Conservation (phyloP, 1,284 basidiomycete genomes). For the Pascua sp. region DNA sequence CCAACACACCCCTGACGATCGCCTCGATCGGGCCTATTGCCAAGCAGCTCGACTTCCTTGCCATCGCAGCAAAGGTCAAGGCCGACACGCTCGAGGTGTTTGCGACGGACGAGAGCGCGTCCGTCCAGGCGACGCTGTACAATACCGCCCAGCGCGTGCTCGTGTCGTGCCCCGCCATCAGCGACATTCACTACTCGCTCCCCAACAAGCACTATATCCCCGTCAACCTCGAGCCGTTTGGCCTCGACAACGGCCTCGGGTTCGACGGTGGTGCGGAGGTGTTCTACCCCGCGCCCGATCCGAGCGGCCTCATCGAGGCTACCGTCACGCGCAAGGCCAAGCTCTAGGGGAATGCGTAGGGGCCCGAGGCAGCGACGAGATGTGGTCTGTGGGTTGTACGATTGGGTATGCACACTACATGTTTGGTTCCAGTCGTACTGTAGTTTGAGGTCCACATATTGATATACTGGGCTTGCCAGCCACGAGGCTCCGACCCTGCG, state of each 20-base stretch:
- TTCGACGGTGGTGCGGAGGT: conserved; percentile 70
- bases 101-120: conserved; percentile 81
- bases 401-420: background rate
- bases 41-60: conserved; percentile 60
- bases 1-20: conserved; percentile 54
- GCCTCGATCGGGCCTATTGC: conserved; percentile 53
- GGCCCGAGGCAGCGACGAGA: background rate
- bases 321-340: conserved; percentile 49
- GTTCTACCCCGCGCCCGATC: conserved; percentile 72
- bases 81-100: conserved; percentile 74
- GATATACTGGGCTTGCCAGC: no score
- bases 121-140: conserved; percentile 90
- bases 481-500: no score
- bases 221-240: conserved; percentile 45
- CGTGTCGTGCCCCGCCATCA: conserved; percentile 61
- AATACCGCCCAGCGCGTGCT: conserved; percentile 78
- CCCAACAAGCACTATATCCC: conserved; percentile 91
- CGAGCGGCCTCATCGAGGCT: conserved; percentile 54
- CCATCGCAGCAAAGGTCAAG: conserved; percentile 58
- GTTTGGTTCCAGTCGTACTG: background rate
- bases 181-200: conserved; percentile 66
- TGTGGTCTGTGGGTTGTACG: background rate
- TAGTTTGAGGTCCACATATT: no score
- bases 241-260: conserved; percentile 52
- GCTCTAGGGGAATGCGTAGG: conserved; percentile 6